A percentile compares a stretch with the other conserved stretches of the same genome.
Evolutionary conservation across 169 alveolate genomes (phyloP).

Genomic region (Plasmodium berghei): DNA sequence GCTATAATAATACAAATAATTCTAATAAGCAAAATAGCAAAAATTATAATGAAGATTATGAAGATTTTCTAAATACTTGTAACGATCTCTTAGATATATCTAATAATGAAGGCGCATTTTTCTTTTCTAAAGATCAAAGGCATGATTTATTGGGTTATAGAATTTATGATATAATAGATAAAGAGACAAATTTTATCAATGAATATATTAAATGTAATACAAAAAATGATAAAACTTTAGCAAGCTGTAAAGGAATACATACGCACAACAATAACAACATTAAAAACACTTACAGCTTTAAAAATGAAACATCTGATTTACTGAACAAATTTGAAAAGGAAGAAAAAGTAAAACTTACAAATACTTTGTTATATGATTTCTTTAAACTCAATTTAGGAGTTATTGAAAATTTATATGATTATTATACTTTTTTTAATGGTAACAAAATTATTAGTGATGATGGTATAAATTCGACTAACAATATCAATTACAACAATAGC

Average conservation of each 20-base stretch:
- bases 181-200: not conserved
- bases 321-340: constrained; percentile 31
- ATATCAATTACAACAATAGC: not conserved
- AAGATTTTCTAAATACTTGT: not conserved
- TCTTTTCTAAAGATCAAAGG: constrained; percentile 52
- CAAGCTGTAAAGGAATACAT: not conserved
- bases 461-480: not conserved
- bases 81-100: not conserved
- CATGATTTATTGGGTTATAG: constrained; percentile 50
- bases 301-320: constrained; percentile 15
- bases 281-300: not conserved
- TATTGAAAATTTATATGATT: constrained; percentile 46
- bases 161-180: constrained; percentile 17
- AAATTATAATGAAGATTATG: not conserved
- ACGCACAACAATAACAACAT: not conserved
- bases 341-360: constrained; percentile 31
- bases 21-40: not conserved
- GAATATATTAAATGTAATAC: not conserved
- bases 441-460: not conserved
- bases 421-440: constrained; percentile 12
- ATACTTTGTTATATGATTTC: constrained; percentile 28
- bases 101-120: constrained; percentile 8
- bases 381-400: constrained; percentile 65
- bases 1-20: not conserved
- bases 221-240: not conserved